Percentiles rank a stretch among this genome's conserved stretches.
phyloP scores from a whole-genome alignment of 148 eudicot genomes.

The Vaccinium myrtillus region DNA sequence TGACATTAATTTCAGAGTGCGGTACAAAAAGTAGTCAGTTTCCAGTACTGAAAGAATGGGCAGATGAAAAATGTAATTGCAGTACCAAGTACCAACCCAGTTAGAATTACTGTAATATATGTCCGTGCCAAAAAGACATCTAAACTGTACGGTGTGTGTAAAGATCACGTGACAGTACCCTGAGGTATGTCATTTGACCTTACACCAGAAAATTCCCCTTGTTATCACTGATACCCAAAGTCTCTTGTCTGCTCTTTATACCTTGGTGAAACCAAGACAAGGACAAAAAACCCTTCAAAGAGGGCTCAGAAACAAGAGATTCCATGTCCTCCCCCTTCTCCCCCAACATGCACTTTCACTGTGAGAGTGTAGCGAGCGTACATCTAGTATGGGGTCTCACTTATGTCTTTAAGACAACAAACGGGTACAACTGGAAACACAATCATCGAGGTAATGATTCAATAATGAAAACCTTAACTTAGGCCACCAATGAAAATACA shows the following conservation, averaged over 20 bases:
- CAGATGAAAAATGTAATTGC: neutral
- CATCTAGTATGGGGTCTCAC: neutral
- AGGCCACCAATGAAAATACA: neutral
- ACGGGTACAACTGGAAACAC: neutral
- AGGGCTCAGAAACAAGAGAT: neutral
- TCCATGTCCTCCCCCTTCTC: neutral
- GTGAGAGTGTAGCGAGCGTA: neutral
- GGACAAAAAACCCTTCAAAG: neutral
- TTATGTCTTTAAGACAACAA: too few species aligned
- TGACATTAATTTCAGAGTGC: neutral
- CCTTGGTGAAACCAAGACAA: neutral
- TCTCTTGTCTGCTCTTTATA: neutral
- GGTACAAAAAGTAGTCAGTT: neutral
- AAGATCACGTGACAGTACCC: neutral
- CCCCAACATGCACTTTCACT: neutral
- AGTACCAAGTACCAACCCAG: neutral
- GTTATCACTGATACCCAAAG: neutral
- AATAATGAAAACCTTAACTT: neutral
- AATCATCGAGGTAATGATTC: neutral
- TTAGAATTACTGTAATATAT: neutral
- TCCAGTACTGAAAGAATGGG: neutral
- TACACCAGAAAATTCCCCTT: neutral
- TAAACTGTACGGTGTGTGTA: neutral
- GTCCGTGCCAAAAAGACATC: neutral
- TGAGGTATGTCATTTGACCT: neutral